Conservation (phyloP, 495 filamentous ascomycete species). For the Annulohypoxylon nitens region DNA sequence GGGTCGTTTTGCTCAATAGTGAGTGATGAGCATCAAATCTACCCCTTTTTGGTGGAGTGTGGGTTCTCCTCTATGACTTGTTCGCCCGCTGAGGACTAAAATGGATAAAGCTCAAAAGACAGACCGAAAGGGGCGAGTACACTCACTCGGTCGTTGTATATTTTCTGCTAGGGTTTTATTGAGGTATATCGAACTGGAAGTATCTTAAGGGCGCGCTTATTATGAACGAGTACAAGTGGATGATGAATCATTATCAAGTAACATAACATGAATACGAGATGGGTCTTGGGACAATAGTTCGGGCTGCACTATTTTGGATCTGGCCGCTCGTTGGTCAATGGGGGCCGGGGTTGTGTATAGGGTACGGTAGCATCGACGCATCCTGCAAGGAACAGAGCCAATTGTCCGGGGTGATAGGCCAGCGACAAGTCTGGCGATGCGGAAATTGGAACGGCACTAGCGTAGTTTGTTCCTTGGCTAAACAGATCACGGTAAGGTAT, state of each 20-base stretch:
- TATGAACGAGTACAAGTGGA: slow-evolving; percentile 30
- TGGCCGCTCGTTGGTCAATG: slow-evolving; percentile 41
- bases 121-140: slow-evolving; percentile 23
- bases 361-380: slow-evolving; percentile 38
- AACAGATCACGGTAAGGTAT: slow-evolving; percentile 20
- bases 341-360: slow-evolving; percentile 34
- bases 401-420: slow-evolving; percentile 28
- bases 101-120: slow-evolving; percentile 12
- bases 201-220: slow-evolving; percentile 13
- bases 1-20: slow-evolving; percentile 22
- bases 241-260: slow-evolving; percentile 35
- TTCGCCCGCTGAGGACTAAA: neutral
- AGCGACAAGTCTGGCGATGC: slow-evolving; percentile 30
- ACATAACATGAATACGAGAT: slow-evolving; percentile 48
- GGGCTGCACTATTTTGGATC: slow-evolving; percentile 42
- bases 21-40: slow-evolving; percentile 39
- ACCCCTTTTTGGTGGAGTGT: slow-evolving; percentile 31
- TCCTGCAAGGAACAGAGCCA: slow-evolving; percentile 47
- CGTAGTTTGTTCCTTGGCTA: slow-evolving; percentile 37
- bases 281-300: slow-evolving; percentile 46
- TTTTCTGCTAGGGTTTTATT: slow-evolving; percentile 29
- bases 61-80: slow-evolving; percentile 40
- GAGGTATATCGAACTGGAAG: neutral
- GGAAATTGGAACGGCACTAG: slow-evolving; percentile 51
- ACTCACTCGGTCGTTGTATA: slow-evolving; percentile 1